Conservation (phyloP, 2,329 filamentous ascomycete genomes). For the Arthrobotrys entomopaga region DNA sequence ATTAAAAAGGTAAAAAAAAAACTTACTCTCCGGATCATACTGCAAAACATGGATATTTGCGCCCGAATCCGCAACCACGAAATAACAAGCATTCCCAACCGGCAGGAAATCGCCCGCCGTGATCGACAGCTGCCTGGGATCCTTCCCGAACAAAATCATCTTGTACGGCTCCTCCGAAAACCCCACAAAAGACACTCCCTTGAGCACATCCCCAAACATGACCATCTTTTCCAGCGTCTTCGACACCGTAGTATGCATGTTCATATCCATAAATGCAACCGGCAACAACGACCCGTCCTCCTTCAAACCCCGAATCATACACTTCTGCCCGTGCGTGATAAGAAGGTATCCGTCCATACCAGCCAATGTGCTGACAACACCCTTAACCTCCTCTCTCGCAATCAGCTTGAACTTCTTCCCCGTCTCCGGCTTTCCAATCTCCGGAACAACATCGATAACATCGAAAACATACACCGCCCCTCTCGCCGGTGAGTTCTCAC, state of each 20-base stretch:
- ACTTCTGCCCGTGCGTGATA: conserved; percentile 93
- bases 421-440: conserved; percentile 85
- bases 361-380: conserved; percentile 87
- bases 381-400: conserved; percentile 89
- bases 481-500: conserved; percentile 87
- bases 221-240: conserved; percentile 86
- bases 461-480: conserved; percentile 91
- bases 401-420: conserved; percentile 85
- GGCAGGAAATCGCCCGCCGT: conserved; percentile 88
- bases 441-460: conserved; percentile 88
- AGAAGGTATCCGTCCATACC: conserved; percentile 89
- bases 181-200: conserved; percentile 94
- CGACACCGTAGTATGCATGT: conserved; percentile 86
- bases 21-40: conserved; percentile 91
- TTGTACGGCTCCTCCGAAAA: conserved; percentile 98
- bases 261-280: conserved; percentile 97
- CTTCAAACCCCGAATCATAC: conserved; percentile 94
- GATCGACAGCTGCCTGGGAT: conserved; percentile 79
- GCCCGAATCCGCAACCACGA: conserved; percentile 84
- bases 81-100: conserved; percentile 81
- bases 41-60: conserved; percentile 88
- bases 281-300: conserved; percentile 92
- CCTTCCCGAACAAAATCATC: conserved; percentile 92
- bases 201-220: conserved; percentile 89
- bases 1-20: background rate